Evolutionary conservation across 306 rosid species (phyloP), one percentile per base, ranked within the genome.

Genomic region (Vigna radiata): DNA sequence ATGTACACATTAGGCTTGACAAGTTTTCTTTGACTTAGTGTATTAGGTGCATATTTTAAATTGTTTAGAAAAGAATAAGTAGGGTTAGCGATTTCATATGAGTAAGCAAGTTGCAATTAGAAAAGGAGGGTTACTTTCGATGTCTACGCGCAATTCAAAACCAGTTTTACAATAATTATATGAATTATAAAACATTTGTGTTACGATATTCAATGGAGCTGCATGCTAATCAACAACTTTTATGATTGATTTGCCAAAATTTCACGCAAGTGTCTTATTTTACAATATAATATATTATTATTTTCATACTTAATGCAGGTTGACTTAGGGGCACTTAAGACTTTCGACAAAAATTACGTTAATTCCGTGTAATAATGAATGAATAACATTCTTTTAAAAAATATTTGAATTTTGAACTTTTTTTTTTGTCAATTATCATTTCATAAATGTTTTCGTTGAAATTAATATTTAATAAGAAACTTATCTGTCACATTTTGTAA

Each of bases 91-190:
- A 8, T 63, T 37, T n/a, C 8, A 43, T 36, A 65, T 10, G 49
- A 54, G 37, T n/a, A 16, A 55, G 19, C 64, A 31, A 43, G 44
- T 62, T 60, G 17, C 21, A 4, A 59, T n/a, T 77, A 68, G 7
- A 77, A 67, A 68, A 13, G 0, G 5, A 18, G 1, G 8, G 18
- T 44, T 37, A 25, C 17, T 8, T 77, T 66, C 58, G 8, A 77
- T 19, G 68, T 66, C 55, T 36, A 16, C 67, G 61, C 62, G 10
- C 44, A 25, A 31, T 77, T 77, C 53, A 53, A 53, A 66, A 65
- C 21, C 39, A 39, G 15, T 37, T 66, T 52, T n/a, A 55, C 6
- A 19, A 12, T 31, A 61, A 15, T 31, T 4, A 12, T 56, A 16
- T 23, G 36, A 9, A 55, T 23, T 55, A 21, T 55, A 55, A 17